phyloP scores from a whole-genome alignment of 2,329 filamentous ascomycete species.

The Chrysoporthe deuterocubensis region DNA sequence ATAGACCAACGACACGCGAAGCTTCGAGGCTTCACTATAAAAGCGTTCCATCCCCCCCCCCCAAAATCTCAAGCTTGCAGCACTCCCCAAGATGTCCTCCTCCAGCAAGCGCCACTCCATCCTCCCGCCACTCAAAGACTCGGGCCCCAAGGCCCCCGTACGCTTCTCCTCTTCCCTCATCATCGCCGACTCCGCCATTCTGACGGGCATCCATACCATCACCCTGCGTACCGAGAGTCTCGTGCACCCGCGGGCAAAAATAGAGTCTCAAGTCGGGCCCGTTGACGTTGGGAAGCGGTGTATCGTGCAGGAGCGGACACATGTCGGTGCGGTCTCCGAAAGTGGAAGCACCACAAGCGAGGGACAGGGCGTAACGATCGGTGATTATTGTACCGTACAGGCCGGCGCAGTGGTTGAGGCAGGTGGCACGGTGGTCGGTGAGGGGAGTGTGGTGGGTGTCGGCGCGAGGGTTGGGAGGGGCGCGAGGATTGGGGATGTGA shows the following conservation, averaged over 20 bases:
- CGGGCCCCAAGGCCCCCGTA: constrained; percentile 63
- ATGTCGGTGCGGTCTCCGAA: constrained; percentile 52
- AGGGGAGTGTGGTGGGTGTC: constrained; percentile 64
- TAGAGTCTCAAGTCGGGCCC: constrained; percentile 78
- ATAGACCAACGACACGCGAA: background rate
- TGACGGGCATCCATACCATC: constrained; percentile 76
- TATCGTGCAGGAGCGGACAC: constrained; percentile 74
- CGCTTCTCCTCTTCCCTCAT: constrained; percentile 63
- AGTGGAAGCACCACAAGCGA: constrained; percentile 27
- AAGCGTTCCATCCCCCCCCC: background rate
- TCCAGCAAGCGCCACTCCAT: constrained; percentile 60
- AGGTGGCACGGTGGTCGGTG: constrained; percentile 64
- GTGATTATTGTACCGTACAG: constrained; percentile 66
- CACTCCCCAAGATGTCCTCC: constrained; percentile 41
- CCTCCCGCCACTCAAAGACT: constrained; percentile 55
- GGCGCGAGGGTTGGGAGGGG: constrained; percentile 63
- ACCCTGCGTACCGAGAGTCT: constrained; percentile 77
- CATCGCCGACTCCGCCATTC: constrained; percentile 65
- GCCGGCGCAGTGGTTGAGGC: constrained; percentile 64
- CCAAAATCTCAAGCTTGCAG: background rate
- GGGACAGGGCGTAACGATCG: constrained; percentile 53
- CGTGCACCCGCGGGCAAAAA: constrained; percentile 81
- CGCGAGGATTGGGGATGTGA: constrained; percentile 65
- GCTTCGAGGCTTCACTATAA: background rate
- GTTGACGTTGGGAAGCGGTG: constrained; percentile 81